Evolutionary conservation across 306 rosid genomes (phyloP).

Genomic region (Vicia sativa): DNA sequence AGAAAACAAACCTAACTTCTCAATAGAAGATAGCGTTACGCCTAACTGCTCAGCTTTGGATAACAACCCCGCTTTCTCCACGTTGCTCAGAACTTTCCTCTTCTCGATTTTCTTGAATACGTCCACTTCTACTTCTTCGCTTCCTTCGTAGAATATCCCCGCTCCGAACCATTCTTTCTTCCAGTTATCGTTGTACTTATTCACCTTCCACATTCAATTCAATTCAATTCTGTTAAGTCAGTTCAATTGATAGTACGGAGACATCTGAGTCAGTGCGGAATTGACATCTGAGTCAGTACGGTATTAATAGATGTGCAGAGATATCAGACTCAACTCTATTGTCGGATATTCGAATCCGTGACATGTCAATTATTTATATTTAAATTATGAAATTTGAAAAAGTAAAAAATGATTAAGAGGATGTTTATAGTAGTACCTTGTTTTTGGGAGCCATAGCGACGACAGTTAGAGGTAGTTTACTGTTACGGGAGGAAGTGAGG

Average conservation of each 20-base stretch:
- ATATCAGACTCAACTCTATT: no score
- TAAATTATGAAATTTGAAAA: not conserved
- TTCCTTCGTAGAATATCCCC: slow-evolving; percentile 89
- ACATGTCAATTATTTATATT: no score
- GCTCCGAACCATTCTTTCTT: slow-evolving; percentile 91
- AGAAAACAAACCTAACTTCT: slow-evolving; percentile 81
- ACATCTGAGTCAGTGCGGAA: no score
- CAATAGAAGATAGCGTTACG: slow-evolving; percentile 80
- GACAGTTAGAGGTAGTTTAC: slow-evolving; percentile 42
- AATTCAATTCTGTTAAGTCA: not conserved
- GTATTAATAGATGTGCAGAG: no score
- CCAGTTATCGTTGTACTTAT: slow-evolving; percentile 78
- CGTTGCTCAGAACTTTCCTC: slow-evolving; percentile 80
- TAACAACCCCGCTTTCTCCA: slow-evolving; percentile 77
- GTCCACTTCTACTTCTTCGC: slow-evolving; percentile 83
- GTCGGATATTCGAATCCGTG: no score
- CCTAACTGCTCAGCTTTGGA: slow-evolving; percentile 90
- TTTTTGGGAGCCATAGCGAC: slow-evolving; percentile 76
- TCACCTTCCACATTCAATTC: slow-evolving; percentile 52
- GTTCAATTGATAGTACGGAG: no score
- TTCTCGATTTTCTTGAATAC: slow-evolving; percentile 92
- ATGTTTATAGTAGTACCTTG: slow-evolving; percentile 48
- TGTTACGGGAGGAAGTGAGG: slow-evolving; percentile 28
- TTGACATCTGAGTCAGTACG: no score
- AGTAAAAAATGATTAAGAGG: not conserved